Base-by-base conservation (phyloP, 768 basidiomycete genomes). In the Suillus spraguei region DNA sequence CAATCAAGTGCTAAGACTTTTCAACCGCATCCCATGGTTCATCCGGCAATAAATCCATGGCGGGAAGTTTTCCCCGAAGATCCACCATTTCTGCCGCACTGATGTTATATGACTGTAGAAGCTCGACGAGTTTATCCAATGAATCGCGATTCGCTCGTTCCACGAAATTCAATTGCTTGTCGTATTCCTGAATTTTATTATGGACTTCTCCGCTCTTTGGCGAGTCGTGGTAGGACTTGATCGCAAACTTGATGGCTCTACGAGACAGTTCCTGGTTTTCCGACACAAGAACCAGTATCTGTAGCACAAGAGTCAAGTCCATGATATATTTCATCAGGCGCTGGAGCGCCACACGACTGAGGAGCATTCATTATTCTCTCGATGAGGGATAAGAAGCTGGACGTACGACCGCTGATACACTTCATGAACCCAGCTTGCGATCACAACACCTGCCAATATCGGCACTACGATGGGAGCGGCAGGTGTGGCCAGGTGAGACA, bases 321-420 rank as follows among this genome's bases (percentile, higher is more conserved):
- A 72, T 60, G 44, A 72, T 72, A 55, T 72, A 72, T 28, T 62
- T 62, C 63, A 72, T 72, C 16, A 72, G 61, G 49, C 63, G 64
- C 20, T 63, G 68, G 16, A 67, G 60, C 17, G 63, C 63, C 13
- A 28, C 4, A 8, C 52, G 49, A 14, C 64, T 60, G 22, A 39
- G n/a, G 10, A 64, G 22, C 24, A 7, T 8, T 53, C 20, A 20
- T 13, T 53, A 35, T 13, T 53, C 20, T 53, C 2, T 24, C 3
- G 8, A 32, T 33, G 16, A 64, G 38, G 33, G 3, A 20, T 32
- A 10, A 16, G 17, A 14, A 16, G 28, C 22, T 9, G 24, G 52
- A 61, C 46, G 1, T 24, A 60, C 46, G n/a, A 28, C 13, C 6
- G 46, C 33, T 61, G 35, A 32, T 61, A 61, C 22, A 52, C 17